Evolutionary conservation across 345 rosid genomes (phyloP), one percentile per base, ranked within the genome.

Genomic region (Anacardium occidentale): DNA sequence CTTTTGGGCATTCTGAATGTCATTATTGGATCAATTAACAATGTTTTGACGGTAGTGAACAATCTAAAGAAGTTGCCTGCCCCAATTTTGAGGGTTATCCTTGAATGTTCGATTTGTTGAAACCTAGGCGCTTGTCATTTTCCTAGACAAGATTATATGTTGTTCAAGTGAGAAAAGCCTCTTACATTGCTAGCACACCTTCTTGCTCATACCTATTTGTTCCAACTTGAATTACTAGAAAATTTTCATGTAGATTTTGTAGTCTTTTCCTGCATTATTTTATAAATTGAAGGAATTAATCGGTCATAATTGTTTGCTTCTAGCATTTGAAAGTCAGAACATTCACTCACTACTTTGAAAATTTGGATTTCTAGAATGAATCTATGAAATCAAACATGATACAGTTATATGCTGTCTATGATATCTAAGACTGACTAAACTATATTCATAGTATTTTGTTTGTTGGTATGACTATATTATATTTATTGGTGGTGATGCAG

Each of bases 401-500:
- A 14, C 0, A 1, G 8, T 22, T 68, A 10, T 55, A 40, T 68
- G 62, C 51, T 37, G 13, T 37, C 34, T 53, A 20, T 32, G 58
- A n/a, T 15, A 21, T 4, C 40, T 62, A 47, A 47, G 17, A 15
- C 14, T 26, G 60, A 67, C 60, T 40, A 5, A 7, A 52, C 48
- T 25, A 4, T 26, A 48, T 48, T 22, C 8, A 25, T 3, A 64
- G 10, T 24, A 25, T 58, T 24, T 10, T 1, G 14, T 18, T 12
- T 15, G 21, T 15, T 32, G 37, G 48, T 55, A 17, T 50, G 73
- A 13, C 47, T 20, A 7, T 64, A 68, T 21, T 50, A 18, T 42
- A 66, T 67, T 20, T 11, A 50, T 24, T 58, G 47, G 9, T 71
- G 72, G 47, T 62, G 60, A 75, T 83, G 81, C 83, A 89, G 93